phyloP scores from a whole-genome alignment of 805 yeast species.

The Yarrowia keelungensis region DNA sequence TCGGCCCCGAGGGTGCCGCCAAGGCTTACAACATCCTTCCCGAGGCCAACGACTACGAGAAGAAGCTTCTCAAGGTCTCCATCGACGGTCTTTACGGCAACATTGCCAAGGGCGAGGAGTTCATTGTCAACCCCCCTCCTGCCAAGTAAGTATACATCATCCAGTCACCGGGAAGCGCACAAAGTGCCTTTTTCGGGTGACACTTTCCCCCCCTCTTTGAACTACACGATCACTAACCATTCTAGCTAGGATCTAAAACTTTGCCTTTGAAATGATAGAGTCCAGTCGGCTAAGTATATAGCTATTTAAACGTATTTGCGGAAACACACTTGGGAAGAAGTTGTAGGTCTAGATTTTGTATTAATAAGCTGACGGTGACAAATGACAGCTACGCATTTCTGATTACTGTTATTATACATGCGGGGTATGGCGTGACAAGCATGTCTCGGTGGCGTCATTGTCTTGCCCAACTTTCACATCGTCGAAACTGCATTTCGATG shows the following conservation, averaged over 20 bases:
- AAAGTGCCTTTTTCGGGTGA: constrained; percentile 11
- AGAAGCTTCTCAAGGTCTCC: constrained; percentile 79
- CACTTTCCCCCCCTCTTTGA: not conserved
- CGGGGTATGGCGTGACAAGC: constrained; percentile 13
- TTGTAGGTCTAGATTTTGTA: not conserved
- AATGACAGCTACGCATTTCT: not conserved
- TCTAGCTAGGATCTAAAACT: constrained; percentile 38
- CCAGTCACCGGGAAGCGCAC: constrained; percentile 2
- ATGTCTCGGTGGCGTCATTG: constrained; percentile 3
- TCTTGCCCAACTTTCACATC: constrained; percentile 8
- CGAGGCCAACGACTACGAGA: constrained; percentile 75
- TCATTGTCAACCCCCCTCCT: constrained; percentile 56
- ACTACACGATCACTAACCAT: constrained; percentile 39
- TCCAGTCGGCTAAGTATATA: constrained; percentile 33
- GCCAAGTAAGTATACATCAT: constrained; percentile 45
- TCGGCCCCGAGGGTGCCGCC: constrained; percentile 76
- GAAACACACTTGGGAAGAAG: not conserved
- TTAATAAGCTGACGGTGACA: not conserved
- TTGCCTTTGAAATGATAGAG: constrained; percentile 27
- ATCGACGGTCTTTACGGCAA: constrained; percentile 89
- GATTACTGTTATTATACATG: not conserved
- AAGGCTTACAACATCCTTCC: constrained; percentile 70
- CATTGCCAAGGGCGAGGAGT: constrained; percentile 92
- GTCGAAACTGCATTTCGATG: constrained; percentile 12
- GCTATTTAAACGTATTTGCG: constrained; percentile 31